phyloP scores from a whole-genome alignment of 257 asterid genomes.

The Perilla frutescens region DNA sequence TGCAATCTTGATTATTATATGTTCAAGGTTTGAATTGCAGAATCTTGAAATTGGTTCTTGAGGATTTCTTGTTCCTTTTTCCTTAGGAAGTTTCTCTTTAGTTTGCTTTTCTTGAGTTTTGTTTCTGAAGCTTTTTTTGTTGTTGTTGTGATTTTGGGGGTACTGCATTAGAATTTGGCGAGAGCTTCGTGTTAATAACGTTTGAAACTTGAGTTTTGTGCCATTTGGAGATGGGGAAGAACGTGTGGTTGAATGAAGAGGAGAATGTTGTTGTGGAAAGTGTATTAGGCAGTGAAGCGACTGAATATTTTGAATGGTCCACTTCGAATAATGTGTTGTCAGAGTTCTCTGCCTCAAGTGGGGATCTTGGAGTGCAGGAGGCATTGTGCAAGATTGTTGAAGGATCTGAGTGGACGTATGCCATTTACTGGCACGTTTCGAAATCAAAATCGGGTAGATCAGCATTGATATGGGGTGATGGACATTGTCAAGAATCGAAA shows the following conservation, averaged over 20 bases:
- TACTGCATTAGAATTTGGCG: slow-evolving; percentile 1
- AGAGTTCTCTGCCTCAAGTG: slow-evolving; percentile 70
- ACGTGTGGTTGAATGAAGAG: slow-evolving; percentile 62
- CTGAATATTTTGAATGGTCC: slow-evolving; percentile 76
- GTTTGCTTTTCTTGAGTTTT: not conserved
- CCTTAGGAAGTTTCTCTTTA: not conserved
- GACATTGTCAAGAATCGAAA: slow-evolving; percentile 67
- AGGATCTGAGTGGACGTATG: slow-evolving; percentile 85
- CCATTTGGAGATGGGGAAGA: slow-evolving; percentile 58
- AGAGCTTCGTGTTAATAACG: not conserved
- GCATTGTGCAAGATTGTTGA: slow-evolving; percentile 71
- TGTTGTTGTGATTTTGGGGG: not conserved
- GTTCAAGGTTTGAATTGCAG: slow-evolving; percentile 8
- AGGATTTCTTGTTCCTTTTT: not conserved
- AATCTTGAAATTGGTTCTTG: slow-evolving; percentile 1
- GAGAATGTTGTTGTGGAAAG: slow-evolving; percentile 65
- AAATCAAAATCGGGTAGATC: slow-evolving; percentile 92
- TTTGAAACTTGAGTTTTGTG: slow-evolving; percentile 26
- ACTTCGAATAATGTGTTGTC: slow-evolving; percentile 72
- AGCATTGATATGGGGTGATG: slow-evolving; percentile 96
- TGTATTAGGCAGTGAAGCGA: slow-evolving; percentile 76
- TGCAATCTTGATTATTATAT: not conserved
- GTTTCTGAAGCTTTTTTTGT: not conserved
- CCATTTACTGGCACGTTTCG: slow-evolving; percentile 94
- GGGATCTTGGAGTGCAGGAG: slow-evolving; percentile 76